These are phyloP conservation scores for Fusarium sp. DNA, from an alignment of 2,329 filamentous ascomycete genomes.

Conservation along the genomic window DNA sequence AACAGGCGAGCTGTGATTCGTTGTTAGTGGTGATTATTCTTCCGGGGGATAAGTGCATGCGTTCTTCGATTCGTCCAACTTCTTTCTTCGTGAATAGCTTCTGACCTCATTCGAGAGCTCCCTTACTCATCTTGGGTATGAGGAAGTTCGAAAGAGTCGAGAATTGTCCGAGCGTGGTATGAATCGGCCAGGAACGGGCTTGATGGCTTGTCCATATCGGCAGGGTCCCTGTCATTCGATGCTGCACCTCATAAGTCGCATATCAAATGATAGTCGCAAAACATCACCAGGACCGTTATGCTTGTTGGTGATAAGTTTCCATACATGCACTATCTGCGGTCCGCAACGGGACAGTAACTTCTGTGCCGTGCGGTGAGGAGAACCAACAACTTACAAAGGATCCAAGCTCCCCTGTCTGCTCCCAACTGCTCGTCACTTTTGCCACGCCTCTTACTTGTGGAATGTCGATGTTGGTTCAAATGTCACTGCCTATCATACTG, in stretches of 20 bases:
- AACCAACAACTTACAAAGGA: slow-evolving; percentile 32
- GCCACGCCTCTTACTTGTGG: slow-evolving; percentile 8
- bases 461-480: slow-evolving; percentile 2
- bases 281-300: slow-evolving; percentile 9
- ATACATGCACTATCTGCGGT: slow-evolving; percentile 31
- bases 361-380: slow-evolving; percentile 5
- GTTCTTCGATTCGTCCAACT: slow-evolving; percentile 33
- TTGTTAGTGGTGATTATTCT: slow-evolving; percentile 11
- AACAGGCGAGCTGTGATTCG: slow-evolving; percentile 45
- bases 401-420: slow-evolving; percentile 16
- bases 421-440: slow-evolving; percentile 8
- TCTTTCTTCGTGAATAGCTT: slow-evolving; percentile 1
- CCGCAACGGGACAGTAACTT: slow-evolving; percentile 26
- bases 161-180: slow-evolving; percentile 21
- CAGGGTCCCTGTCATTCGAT: slow-evolving; percentile 23
- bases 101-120: slow-evolving; percentile 26
- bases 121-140: slow-evolving; percentile 28
- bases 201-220: slow-evolving; percentile 1
- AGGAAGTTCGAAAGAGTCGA: slow-evolving; percentile 20
- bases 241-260: slow-evolving; percentile 3
- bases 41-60: slow-evolving; percentile 30
- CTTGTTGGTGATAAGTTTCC: slow-evolving; percentile 37
- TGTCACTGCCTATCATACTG: background rate
- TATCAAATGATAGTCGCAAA: slow-evolving; percentile 24
- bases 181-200: slow-evolving; percentile 14